phyloP scores from a whole-genome alignment of 495 filamentous ascomycete genomes.

The Penicillium flavigenum region DNA sequence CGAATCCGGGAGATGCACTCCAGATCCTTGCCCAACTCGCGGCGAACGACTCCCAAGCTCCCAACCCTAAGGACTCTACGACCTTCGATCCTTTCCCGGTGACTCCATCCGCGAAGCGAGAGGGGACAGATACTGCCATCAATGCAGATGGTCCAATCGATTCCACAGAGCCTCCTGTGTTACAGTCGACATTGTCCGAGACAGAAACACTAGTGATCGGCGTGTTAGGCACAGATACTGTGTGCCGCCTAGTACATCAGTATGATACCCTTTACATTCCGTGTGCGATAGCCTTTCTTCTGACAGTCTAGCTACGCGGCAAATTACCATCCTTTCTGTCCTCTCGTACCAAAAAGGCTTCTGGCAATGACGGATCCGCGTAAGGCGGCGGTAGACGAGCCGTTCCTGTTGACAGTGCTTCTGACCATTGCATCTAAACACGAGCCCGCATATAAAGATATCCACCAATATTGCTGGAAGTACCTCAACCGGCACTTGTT shows the following conservation, averaged over 20 bases:
- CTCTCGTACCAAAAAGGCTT: not conserved
- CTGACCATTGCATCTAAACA: conserved; percentile 10
- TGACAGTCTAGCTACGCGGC: not conserved
- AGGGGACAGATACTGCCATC: too few relatives aligned
- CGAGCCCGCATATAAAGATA: conserved; percentile 1
- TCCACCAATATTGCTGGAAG: conserved; percentile 10
- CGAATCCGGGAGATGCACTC: conserved; percentile 8
- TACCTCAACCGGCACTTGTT: conserved; percentile 3
- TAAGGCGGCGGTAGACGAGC: conserved; percentile 7
- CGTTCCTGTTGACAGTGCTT: conserved; percentile 1
- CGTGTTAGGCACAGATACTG: conserved; percentile 5
- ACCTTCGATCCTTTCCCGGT: not conserved
- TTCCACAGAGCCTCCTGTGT: not conserved
- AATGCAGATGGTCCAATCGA: not conserved
- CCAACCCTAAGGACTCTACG: not conserved
- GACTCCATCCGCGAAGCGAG: too few relatives aligned
- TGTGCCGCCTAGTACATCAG: not conserved
- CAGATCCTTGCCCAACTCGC: conserved; percentile 9
- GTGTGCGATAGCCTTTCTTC: too few relatives aligned
- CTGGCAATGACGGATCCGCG: not conserved
- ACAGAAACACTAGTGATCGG: conserved; percentile 12
- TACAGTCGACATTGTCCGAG: not conserved
- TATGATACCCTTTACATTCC: not conserved
- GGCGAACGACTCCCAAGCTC: not conserved
- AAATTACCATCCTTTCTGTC: conserved; percentile 11